Percentiles rank a stretch among this genome's conserved stretches.
phyloP scores from a whole-genome alignment of 108 stramenopile species.

The Conticribra guillardii region DNA sequence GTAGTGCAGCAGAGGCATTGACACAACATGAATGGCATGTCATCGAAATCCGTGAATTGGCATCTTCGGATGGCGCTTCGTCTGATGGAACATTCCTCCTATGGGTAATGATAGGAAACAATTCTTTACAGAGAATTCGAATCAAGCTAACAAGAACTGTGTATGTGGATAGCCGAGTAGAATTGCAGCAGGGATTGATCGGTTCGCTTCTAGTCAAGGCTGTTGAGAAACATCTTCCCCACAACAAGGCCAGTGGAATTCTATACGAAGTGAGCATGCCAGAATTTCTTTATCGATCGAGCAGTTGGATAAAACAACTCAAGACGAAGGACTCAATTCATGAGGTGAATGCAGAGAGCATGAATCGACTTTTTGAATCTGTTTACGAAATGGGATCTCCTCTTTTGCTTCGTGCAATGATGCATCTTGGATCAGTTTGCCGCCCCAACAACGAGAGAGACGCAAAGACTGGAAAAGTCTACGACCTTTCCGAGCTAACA shows the following conservation, averaged over 20 bases:
- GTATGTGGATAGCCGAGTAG: constrained; percentile 67
- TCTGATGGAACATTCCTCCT: constrained; percentile 87
- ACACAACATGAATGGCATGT: constrained; percentile 88
- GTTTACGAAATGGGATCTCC: constrained; percentile 92
- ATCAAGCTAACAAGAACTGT: constrained; percentile 85
- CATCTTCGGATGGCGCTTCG: constrained; percentile 65
- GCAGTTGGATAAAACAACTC: constrained; percentile 64
- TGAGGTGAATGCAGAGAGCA: constrained; percentile 51
- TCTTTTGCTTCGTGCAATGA: constrained; percentile 75
- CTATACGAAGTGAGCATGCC: constrained; percentile 93
- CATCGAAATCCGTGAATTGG: constrained; percentile 90
- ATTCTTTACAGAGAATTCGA: constrained; percentile 78
- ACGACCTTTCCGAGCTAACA: constrained; percentile 63
- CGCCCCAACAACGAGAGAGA: constrained; percentile 42
- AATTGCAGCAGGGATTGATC: constrained; percentile 46
- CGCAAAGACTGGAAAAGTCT: constrained; percentile 54
- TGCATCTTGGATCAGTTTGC: constrained; percentile 86
- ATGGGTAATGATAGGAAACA: constrained; percentile 90
- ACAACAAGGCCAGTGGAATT: constrained; percentile 61
- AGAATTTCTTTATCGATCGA: constrained; percentile 69
- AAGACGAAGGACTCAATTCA: constrained; percentile 42
- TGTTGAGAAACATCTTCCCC: constrained; percentile 89
- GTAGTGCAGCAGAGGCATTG: constrained; percentile 71
- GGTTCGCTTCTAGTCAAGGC: constrained; percentile 55
- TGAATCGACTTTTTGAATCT: constrained; percentile 65